phyloP scores from a whole-genome alignment of 1,139 yeast species.

The Blastobotrys aristatus region DNA sequence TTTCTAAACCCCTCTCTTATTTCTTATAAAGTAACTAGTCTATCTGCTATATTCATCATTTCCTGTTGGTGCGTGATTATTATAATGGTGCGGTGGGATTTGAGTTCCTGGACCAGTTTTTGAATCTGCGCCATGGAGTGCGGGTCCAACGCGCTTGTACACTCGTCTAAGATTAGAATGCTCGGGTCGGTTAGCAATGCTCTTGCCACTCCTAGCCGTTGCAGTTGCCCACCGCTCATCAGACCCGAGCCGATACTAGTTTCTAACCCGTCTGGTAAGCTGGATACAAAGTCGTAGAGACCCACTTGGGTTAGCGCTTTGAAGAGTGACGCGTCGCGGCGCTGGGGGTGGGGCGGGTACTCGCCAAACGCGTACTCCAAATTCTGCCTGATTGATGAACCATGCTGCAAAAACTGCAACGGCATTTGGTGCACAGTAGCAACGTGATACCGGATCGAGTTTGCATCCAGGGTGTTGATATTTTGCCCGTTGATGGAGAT shows the following conservation, averaged over 20 bases:
- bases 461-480: conserved; percentile 53
- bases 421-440: conserved; percentile 90
- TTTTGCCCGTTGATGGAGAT: conserved; percentile 59
- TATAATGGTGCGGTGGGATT: conserved; percentile 62
- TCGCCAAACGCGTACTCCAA: conserved; percentile 53
- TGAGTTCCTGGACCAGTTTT: conserved; percentile 44
- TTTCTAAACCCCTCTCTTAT: conserved; percentile 15
- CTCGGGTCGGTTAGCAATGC: conserved; percentile 59
- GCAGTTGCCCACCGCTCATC: conserved; percentile 82
- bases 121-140: conserved; percentile 43
- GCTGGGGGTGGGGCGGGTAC: conserved; percentile 20
- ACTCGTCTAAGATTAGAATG: conserved; percentile 63
- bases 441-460: conserved; percentile 57
- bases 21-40: conserved; percentile 6
- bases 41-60: conserved; percentile 48
- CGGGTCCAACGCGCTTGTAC: conserved; percentile 68
- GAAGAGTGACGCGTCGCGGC: conserved; percentile 34
- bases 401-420: conserved; percentile 54
- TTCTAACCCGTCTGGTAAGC: conserved; percentile 37
- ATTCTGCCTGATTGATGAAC: conserved; percentile 64
- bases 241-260: conserved; percentile 51
- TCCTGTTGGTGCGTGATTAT: conserved; percentile 85
- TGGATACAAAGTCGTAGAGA: conserved; percentile 29
- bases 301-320: conserved; percentile 30
- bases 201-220: conserved; percentile 79